Evolutionary conservation across 208 protist species (phyloP).

Genomic region (Trichomonas tenax): DNA sequence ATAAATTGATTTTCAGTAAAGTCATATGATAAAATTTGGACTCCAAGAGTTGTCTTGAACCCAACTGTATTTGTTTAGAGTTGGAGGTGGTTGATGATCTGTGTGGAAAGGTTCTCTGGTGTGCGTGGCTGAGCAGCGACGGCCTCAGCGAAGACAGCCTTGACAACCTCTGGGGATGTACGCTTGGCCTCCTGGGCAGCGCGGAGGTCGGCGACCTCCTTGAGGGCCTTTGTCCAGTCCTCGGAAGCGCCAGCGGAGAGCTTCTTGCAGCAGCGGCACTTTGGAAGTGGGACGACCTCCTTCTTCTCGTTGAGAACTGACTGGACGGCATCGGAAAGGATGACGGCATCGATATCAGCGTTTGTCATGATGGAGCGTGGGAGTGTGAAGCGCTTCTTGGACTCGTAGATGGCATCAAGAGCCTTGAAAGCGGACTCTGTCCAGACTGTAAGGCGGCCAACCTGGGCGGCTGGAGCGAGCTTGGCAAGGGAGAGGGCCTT

Average conservation of each 20-base stretch:
- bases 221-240: background rate
- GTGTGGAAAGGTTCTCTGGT: background rate
- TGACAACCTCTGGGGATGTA: background rate
- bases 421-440: conserved; percentile 84
- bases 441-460: conserved; percentile 97
- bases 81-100: too few species aligned
- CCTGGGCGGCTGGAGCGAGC: conserved; percentile 92
- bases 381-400: conserved; percentile 59
- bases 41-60: too few species aligned
- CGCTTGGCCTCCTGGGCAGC: background rate
- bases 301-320: background rate
- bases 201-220: background rate
- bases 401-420: conserved; percentile 84
- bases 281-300: background rate
- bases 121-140: background rate
- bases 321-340: conserved; percentile 67
- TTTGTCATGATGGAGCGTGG: conserved; percentile 58
- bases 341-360: conserved; percentile 60
- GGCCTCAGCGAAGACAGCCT: background rate
- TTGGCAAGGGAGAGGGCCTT: conserved; percentile 83
- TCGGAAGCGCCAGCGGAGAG: background rate
- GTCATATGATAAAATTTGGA: too few species aligned
- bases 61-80: too few species aligned
- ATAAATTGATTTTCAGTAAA: too few species aligned
- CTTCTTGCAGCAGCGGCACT: background rate